Evolutionary conservation across 148 eudicot species (phyloP).

Genomic region (Suaeda aralocaspica): DNA sequence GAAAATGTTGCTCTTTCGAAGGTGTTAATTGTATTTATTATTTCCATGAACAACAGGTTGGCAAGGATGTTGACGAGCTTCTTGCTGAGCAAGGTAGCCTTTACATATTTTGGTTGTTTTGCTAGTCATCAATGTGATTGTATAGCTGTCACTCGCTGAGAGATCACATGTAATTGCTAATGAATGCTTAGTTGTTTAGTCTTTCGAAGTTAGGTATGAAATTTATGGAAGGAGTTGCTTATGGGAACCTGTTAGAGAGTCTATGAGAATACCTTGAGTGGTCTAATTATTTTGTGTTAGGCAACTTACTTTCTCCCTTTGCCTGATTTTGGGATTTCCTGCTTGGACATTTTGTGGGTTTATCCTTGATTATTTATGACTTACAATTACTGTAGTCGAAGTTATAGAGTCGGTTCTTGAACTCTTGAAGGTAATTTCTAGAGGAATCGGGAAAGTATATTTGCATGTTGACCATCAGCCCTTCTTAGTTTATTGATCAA

Average conservation of each 20-base stretch:
- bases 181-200: background rate
- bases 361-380: background rate
- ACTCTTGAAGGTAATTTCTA: too few relatives aligned
- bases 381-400: too few relatives aligned
- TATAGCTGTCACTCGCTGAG: conserved; percentile 5
- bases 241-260: conserved; percentile 3
- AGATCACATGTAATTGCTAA: background rate
- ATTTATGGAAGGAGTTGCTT: background rate
- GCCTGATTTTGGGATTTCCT: background rate
- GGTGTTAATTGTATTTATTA: background rate
- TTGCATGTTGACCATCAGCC: background rate
- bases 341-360: background rate
- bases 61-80: conserved; percentile 56
- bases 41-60: conserved; percentile 50
- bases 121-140: conserved; percentile 11
- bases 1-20: background rate
- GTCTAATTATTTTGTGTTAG: too few relatives aligned
- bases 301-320: background rate
- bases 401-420: too few relatives aligned
- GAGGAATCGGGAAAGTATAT: too few relatives aligned
- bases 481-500: too few relatives aligned
- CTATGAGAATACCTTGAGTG: background rate
- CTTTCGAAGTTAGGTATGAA: conserved; percentile 10
- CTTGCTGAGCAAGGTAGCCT: conserved; percentile 67
- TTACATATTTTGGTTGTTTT: background rate